These are phyloP conservation scores for Chlamydomonas incerta DNA, from an alignment of 139 green algal species.

Conservation along the genomic window DNA sequence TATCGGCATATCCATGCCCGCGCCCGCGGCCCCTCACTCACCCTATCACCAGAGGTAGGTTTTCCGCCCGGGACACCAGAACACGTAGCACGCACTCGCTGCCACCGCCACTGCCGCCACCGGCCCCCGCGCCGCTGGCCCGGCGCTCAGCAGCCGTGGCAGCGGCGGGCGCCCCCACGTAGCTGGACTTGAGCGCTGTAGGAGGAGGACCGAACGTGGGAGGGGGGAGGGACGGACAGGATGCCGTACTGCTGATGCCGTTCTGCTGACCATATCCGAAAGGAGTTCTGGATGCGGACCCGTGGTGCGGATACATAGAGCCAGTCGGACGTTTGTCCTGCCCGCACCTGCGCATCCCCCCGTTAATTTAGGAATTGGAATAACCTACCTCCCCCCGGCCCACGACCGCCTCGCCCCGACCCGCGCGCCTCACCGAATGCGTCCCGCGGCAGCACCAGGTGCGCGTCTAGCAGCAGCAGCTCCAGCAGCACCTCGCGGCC, in stretches of 20 bases:
- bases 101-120: neutral
- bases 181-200: neutral
- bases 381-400: too few species aligned
- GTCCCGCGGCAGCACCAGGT: slow-evolving; percentile 33
- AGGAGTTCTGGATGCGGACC: too few species aligned
- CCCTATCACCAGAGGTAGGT: slow-evolving; percentile 48
- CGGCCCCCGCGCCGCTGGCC: too few species aligned
- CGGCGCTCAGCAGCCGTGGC: too few species aligned
- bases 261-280: too few species aligned
- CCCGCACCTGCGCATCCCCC: neutral
- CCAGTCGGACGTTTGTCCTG: neutral
- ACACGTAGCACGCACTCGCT: slow-evolving; percentile 36
- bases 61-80: slow-evolving; percentile 49
- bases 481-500: slow-evolving; percentile 54
- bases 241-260: too few species aligned
- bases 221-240: too few species aligned
- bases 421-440: neutral
- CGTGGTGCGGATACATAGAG: too few species aligned
- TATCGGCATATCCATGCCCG: too few species aligned
- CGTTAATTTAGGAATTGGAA: too few species aligned
- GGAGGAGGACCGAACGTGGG: too few species aligned
- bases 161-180: too few species aligned
- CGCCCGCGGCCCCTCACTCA: neutral
- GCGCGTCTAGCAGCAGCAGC: slow-evolving; percentile 54
- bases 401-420: neutral